A percentile compares a stretch with the other conserved stretches of the same genome.
These are phyloP conservation scores for Termitomyces sp. DNA, from an alignment of 768 basidiomycete species.

Conservation along the genomic window DNA sequence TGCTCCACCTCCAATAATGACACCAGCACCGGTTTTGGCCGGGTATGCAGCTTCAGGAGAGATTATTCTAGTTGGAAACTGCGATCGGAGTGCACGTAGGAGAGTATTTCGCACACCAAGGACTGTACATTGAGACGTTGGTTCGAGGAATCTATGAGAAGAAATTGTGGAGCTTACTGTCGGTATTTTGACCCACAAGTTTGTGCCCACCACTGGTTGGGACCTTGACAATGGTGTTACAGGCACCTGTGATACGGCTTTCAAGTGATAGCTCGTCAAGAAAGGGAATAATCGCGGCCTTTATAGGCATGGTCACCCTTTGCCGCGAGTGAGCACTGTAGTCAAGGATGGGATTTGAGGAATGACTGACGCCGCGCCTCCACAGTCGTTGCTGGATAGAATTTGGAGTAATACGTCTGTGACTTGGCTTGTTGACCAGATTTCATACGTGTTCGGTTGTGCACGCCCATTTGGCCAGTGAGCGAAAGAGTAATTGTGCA, in stretches of 20 bases:
- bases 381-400: slow-evolving; percentile 20
- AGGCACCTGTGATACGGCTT: slow-evolving; percentile 24
- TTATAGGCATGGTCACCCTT: slow-evolving; percentile 34
- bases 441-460: slow-evolving; percentile 18
- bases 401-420: slow-evolving; percentile 22
- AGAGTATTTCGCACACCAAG: slow-evolving; percentile 30
- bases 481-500: slow-evolving; percentile 27
- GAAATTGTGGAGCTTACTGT: slow-evolving; percentile 18
- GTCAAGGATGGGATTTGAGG: background rate
- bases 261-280: slow-evolving; percentile 29
- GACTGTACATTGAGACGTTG: slow-evolving; percentile 12
- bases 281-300: slow-evolving; percentile 26
- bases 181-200: slow-evolving; percentile 31
- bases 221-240: slow-evolving; percentile 32
- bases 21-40: slow-evolving; percentile 17
- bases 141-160: background rate
- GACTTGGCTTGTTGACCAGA: slow-evolving; percentile 29
- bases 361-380: slow-evolving; percentile 27
- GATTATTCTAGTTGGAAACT: slow-evolving; percentile 16
- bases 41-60: slow-evolving; percentile 18
- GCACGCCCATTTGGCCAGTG: slow-evolving; percentile 12
- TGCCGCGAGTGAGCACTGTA: background rate
- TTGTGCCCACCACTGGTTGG: slow-evolving; percentile 18
- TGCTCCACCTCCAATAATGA: slow-evolving; percentile 34
- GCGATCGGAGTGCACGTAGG: slow-evolving; percentile 20